phyloP scores from a whole-genome alignment of 352 stramenopile genomes.

The Globisporangium perplexum region DNA sequence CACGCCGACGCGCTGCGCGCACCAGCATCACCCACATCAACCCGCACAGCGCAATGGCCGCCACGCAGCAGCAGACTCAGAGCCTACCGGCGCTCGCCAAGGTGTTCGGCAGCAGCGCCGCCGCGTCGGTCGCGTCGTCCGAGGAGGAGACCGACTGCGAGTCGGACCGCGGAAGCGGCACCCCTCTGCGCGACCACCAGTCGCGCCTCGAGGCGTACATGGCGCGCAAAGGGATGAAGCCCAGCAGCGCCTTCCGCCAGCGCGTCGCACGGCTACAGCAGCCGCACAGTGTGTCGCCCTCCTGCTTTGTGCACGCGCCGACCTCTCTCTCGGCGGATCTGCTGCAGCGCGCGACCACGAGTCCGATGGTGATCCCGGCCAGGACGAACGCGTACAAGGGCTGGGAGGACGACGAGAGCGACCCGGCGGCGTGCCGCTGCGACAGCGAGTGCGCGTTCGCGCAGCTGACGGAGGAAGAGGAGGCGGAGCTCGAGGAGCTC shows the following conservation, averaged over 20 bases:
- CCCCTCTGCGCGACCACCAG: constrained; percentile 36
- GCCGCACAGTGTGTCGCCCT: constrained; percentile 3
- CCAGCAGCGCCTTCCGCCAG: constrained; percentile 20
- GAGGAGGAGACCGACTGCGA: constrained; percentile 69
- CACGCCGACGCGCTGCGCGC: neutral
- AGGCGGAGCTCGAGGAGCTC: constrained; percentile 7
- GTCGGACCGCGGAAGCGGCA: constrained; percentile 45
- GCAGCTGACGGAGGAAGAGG: constrained; percentile 5
- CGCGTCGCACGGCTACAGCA: constrained; percentile 4
- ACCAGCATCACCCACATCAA: neutral
- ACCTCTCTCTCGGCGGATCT: neutral
- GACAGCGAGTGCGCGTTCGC: constrained; percentile 32
- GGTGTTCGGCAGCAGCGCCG: constrained; percentile 6
- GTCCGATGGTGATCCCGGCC: constrained; percentile 33
- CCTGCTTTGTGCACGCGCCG: constrained; percentile 4
- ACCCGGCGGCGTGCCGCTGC: constrained; percentile 25
- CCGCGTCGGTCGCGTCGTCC: constrained; percentile 35
- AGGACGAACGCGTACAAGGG: constrained; percentile 11
- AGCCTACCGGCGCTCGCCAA: constrained; percentile 21
- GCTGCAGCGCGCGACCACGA: constrained; percentile 7
- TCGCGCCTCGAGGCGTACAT: constrained; percentile 46
- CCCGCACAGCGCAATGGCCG: constrained; percentile 2
- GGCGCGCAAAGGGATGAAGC: constrained; percentile 16
- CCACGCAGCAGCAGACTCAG: constrained; percentile 21
- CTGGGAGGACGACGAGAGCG: constrained; percentile 21